Conservation (phyloP, 129 eudicot genomes). For the Logfia minima region DNA sequence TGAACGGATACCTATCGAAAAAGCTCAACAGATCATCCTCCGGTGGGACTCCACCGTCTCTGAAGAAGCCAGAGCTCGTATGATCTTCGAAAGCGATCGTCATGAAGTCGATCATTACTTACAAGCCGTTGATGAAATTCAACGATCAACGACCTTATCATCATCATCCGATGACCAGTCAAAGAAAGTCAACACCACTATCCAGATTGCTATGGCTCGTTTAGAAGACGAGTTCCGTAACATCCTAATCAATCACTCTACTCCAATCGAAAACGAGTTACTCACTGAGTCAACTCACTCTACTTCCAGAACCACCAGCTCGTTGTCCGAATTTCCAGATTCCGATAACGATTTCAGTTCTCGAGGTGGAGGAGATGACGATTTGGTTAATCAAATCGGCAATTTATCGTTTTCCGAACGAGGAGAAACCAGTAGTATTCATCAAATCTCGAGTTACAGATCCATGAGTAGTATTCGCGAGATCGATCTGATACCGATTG, state of each 20-base stretch:
- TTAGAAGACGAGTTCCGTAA: constrained; percentile 80
- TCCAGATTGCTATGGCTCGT: constrained; percentile 75
- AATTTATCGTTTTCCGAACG: constrained; percentile 22
- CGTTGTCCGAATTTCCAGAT: constrained; percentile 30
- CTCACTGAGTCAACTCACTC: constrained; percentile 28
- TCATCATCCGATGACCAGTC: constrained; percentile 31
- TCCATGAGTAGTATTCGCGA: constrained; percentile 64
- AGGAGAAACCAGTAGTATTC: constrained; percentile 34
- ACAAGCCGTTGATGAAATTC: constrained; percentile 56
- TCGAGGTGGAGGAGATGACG: constrained; percentile 22
- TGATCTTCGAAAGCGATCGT: constrained; percentile 65
- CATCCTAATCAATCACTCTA: constrained; percentile 48
- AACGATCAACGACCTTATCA: constrained; percentile 28
- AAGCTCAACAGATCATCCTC: constrained; percentile 71
- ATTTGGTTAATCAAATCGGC: constrained; percentile 10
- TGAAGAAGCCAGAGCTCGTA: constrained; percentile 55
- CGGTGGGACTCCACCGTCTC: constrained; percentile 85
- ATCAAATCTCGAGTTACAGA: constrained; percentile 39
- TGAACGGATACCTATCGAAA: constrained; percentile 34
- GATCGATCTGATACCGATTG: constrained; percentile 56
- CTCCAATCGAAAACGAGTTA: constrained; percentile 46
- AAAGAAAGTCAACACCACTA: constrained; percentile 37
- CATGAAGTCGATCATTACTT: constrained; percentile 57
- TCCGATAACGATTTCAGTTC: not conserved
- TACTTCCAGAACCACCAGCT: constrained; percentile 27